Evolutionary conservation across 1,284 basidiomycete species (phyloP).

Genomic region (Apiotrichum gamsii): DNA sequence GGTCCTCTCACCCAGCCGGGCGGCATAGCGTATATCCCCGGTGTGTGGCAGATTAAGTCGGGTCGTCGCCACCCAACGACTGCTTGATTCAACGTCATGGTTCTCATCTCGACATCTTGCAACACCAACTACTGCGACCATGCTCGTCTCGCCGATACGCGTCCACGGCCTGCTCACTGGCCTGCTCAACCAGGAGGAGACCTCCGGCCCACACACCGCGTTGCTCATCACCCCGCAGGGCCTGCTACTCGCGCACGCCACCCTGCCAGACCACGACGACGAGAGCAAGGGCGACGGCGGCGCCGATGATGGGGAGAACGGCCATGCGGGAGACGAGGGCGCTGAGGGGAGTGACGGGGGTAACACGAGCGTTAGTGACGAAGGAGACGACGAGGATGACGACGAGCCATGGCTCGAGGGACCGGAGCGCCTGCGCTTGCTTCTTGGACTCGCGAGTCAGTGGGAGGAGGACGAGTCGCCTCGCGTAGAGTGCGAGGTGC

Average conservation of each 20-base stretch:
- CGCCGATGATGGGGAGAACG: conserved; percentile 2
- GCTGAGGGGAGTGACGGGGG: background rate
- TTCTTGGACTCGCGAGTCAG: conserved; percentile 33
- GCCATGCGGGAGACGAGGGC: background rate
- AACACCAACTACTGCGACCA: too few relatives aligned
- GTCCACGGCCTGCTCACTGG: conserved; percentile 9
- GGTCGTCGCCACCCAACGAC: too few relatives aligned
- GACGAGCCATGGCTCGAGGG: conserved; percentile 33
- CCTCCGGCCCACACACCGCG: conserved; percentile 24
- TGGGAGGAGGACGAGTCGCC: conserved; percentile 35
- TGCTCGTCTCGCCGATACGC: conserved; percentile 19
- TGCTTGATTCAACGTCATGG: too few relatives aligned
- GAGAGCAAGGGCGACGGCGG: conserved; percentile 2
- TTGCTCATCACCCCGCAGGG: conserved; percentile 32
- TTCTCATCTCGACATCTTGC: too few relatives aligned
- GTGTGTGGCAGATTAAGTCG: too few relatives aligned
- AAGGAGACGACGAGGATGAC: conserved; percentile 9
- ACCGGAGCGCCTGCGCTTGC: conserved; percentile 32
- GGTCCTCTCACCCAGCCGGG: too few relatives aligned
- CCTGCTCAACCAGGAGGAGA: conserved; percentile 8
- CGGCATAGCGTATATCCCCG: too few relatives aligned
- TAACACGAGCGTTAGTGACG: conserved; percentile 8
- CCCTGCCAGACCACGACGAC: conserved; percentile 9
- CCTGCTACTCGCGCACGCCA: conserved; percentile 21
- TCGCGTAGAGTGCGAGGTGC: conserved; percentile 37